Percentiles rank a stretch among this genome's conserved stretches.
These are phyloP conservation scores for Pachyrhizus erosus DNA, from an alignment of 306 rosid species.

Conservation along the genomic window DNA sequence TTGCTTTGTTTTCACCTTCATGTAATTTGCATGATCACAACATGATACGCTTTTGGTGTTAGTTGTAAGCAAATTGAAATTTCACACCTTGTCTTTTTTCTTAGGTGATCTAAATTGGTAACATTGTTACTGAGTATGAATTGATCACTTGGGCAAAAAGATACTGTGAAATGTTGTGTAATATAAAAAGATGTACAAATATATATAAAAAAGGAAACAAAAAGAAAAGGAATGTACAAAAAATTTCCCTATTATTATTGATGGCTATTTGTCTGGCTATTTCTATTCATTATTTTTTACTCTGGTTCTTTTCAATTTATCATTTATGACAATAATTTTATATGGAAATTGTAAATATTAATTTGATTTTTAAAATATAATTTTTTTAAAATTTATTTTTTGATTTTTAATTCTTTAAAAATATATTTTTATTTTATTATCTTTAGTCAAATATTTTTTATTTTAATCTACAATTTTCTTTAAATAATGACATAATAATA, in stretches of 20 bases:
- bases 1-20: constrained; percentile 30
- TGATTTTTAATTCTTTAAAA: too few species aligned
- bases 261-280: background rate
- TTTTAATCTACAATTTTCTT: too few species aligned
- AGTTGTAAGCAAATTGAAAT: constrained; percentile 21
- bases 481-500: too few species aligned
- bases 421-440: too few species aligned
- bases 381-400: too few species aligned
- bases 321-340: background rate
- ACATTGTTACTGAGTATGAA: constrained; percentile 16
- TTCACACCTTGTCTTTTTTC: background rate
- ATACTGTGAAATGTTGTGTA: constrained; percentile 16
- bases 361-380: too few species aligned
- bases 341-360: too few species aligned
- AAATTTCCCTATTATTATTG: background rate
- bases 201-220: background rate
- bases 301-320: background rate
- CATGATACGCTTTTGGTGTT: background rate
- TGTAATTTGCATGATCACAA: constrained; percentile 10
- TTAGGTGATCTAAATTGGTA: background rate
- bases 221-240: background rate
- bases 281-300: background rate
- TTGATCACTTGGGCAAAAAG: background rate
- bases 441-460: too few species aligned
- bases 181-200: constrained; percentile 26